Evolutionary conservation across 768 basidiomycete genomes (phyloP), one percentile per base, ranked within the genome.

Genomic region (Boletus patriciae): DNA sequence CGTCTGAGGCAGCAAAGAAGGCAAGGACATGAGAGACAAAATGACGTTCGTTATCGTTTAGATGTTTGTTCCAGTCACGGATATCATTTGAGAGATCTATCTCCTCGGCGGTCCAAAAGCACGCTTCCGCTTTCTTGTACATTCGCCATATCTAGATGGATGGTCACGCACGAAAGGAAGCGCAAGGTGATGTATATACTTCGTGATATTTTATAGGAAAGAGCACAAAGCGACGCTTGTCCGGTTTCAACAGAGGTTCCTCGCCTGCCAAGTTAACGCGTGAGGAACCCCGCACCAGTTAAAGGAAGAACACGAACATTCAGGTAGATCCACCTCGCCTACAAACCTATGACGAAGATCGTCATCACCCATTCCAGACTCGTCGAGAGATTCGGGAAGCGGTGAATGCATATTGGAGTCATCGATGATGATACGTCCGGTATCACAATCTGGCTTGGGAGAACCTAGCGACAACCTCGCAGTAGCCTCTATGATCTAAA

Each of bases 1-100:
- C 92, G 65, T 94, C 94, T 0, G 92, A 94, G 19, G 93, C 92
- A 41, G 94, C 94, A 69, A 98, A 97, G 75, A 97, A 97, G 21
- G 95, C 94, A 46, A 98, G 84, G 59, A 96, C 85, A 65, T 89
- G 91, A 3, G 90, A 90, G 66, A 96, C 83, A 66, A 97, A 97
- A 73, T 90, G 83, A 38, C 87, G 85, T 69, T 96, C 94, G 69
- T 87, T 82, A 63, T 80, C 74, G 62, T 83, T 94, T 27, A 97
- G 81, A 58, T 83, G 85, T 69, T 81, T 75, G 52, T 85, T 83
- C 94, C 94, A 97, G 74, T 96, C 92, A 58, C 80, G 78, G 44
- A 87, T 68, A 67, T 97, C 94, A 58, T 92, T 81, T 21, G 89
- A 92, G 8, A 95, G 84, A 67, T 96, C 89, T 68, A 94, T 88